Evolutionary conservation across 164 flowering plant species (phyloP).

Genomic region (Pachysandra terminalis): DNA sequence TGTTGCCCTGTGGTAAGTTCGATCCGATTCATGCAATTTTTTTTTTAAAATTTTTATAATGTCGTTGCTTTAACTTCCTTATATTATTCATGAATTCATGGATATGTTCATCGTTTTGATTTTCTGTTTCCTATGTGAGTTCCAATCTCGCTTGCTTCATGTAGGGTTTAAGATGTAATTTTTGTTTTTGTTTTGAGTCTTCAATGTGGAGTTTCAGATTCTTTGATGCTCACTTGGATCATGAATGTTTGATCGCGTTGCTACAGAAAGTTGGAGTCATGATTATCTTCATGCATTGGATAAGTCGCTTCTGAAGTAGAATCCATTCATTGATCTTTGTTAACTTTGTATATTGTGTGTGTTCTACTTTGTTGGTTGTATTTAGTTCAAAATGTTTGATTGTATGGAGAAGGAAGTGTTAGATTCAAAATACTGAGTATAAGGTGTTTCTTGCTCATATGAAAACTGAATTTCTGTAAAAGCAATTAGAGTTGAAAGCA

Average conservation of each 20-base stretch:
- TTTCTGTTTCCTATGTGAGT: neutral
- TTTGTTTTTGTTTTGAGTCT: neutral
- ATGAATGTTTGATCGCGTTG: neutral
- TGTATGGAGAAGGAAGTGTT: too few species aligned
- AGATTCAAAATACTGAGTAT: neutral
- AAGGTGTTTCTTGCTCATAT: neutral
- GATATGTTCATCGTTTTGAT: neutral
- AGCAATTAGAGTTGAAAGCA: neutral
- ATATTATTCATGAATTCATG: neutral
- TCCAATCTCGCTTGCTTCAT: neutral
- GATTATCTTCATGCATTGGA: neutral
- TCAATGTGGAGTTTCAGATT: neutral
- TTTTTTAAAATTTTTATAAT: neutral
- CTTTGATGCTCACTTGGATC: slow-evolving; percentile 2
- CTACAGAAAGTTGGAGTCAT: neutral
- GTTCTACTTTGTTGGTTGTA: too few species aligned
- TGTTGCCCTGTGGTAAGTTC: slow-evolving; percentile 5
- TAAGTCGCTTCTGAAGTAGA: neutral
- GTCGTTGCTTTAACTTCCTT: neutral
- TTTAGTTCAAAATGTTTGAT: too few species aligned
- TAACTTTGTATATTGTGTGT: neutral
- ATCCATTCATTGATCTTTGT: neutral
- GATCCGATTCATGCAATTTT: neutral
- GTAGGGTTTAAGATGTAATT: neutral
- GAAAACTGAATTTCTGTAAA: neutral